Conservation (phyloP, 2,329 filamentous ascomycete genomes). For the Rhytidhysteron rufulum region DNA sequence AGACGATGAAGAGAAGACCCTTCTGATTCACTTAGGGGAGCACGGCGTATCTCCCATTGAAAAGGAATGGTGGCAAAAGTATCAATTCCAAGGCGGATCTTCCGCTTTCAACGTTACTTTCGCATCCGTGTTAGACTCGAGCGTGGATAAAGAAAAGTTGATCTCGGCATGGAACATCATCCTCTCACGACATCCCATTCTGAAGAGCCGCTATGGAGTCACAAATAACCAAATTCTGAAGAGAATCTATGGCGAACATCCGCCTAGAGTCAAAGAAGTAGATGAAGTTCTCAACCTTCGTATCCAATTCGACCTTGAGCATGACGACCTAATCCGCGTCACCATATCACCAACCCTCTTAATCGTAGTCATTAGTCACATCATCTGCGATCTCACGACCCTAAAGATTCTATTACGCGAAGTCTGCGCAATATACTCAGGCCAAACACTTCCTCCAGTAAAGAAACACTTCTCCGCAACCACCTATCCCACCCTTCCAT, state of each 20-base stretch:
- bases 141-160: constrained; percentile 13
- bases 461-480: constrained; percentile 4
- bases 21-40: not conserved
- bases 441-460: constrained; percentile 1
- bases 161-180: constrained; percentile 17
- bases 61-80: constrained; percentile 16
- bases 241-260: not conserved
- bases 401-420: constrained; percentile 23
- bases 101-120: constrained; percentile 27
- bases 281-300: constrained; percentile 2
- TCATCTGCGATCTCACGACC: constrained; percentile 31
- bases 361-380: constrained; percentile 24
- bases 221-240: too few relatives aligned
- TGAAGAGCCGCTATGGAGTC: constrained; percentile 7
- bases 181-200: constrained; percentile 11
- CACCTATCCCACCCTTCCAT: constrained; percentile 2
- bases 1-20: not conserved
- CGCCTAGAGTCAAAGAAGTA: not conserved
- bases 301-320: constrained; percentile 24
- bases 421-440: constrained; percentile 17
- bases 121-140: constrained; percentile 6
- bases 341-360: constrained; percentile 17
- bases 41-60: constrained; percentile 14
- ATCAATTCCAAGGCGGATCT: constrained; percentile 7
- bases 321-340: constrained; percentile 21